Evolutionary conservation across 2,329 filamentous ascomycete genomes (phyloP), one percentile per base, ranked within the genome.

Genomic region (Colletotrichum trifolii): DNA sequence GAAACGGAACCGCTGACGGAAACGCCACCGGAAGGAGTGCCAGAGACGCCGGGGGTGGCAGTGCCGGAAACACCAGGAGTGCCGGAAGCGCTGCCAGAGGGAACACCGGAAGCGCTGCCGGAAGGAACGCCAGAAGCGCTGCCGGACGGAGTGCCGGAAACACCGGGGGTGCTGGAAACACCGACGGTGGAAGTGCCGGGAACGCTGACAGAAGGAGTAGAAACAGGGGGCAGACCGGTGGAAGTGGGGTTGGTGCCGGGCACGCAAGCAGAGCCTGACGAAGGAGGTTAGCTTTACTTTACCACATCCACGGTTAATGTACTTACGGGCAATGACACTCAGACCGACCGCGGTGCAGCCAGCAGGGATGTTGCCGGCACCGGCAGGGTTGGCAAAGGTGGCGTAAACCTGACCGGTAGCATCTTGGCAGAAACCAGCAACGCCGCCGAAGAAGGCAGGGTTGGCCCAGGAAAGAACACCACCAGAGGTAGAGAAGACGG

Each of bases 391-490:
- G 2, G 13, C 15, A 39, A 66, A 66, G 7, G 63, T 66, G 9
- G 63, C 63, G n/a, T 42, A 66, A 12, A 66, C 39, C 35, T 50
- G 45, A 17, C 58, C 53, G 38, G 17, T 50, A 33, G 35, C 17
- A 36, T 61, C 63, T 46, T 62, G 49, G 53, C 63, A 66, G 47
- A 66, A 66, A 13, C 52, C 63, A 35, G 63, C 63, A 34, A 46
- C 47, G 13, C 53, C 50, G 13, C 52, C 35, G 33, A 52, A 57
- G 58, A 66, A 66, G 8, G 38, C 13, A 25, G 39, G 6, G 40
- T 66, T 66, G 10, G 38, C 6, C 63, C 63, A 66, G 39, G 25
- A 52, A 40, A 66, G 49, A 35, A 17, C 38, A 17, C 53, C 52
- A 10, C 50, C 50, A 35, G 17, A 17, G 9, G 33, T 40, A n/a